Evolutionary conservation across 257 asterid species (phyloP).

Genomic region (Solanum okadae): DNA sequence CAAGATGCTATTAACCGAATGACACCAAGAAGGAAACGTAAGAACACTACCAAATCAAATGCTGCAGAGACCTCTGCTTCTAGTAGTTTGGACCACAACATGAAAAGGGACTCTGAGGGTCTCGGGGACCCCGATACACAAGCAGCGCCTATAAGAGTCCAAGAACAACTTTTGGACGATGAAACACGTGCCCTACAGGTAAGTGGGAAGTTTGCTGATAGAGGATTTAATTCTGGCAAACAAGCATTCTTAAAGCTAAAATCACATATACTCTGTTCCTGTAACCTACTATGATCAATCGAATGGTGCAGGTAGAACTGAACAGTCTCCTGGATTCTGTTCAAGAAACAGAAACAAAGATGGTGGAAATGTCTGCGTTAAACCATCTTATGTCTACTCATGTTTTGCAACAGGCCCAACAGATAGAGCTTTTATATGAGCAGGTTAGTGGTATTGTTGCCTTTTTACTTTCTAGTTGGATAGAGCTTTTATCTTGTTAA

Average conservation of each 20-base stretch:
- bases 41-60: constrained; percentile 15
- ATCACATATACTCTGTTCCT: not conserved
- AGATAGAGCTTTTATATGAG: constrained; percentile 78
- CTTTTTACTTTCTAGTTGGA: not conserved
- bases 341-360: constrained; percentile 83
- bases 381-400: constrained; percentile 96
- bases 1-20: constrained; percentile 83
- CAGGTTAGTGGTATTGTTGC: constrained; percentile 37
- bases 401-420: constrained; percentile 86
- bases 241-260: not conserved
- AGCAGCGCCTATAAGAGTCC: constrained; percentile 48
- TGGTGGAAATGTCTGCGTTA: constrained; percentile 88
- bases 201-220: not conserved
- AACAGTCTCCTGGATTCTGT: constrained; percentile 77
- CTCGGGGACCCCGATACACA: constrained; percentile 34
- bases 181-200: constrained; percentile 92
- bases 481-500: not conserved
- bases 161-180: constrained; percentile 65
- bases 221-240: not conserved
- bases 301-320: constrained; percentile 57
- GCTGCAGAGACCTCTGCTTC: constrained; percentile 28
- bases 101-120: constrained; percentile 21
- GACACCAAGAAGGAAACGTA: constrained; percentile 69
- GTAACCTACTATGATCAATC: not conserved
- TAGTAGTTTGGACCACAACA: constrained; percentile 16